phyloP scores from a whole-genome alignment of 139 green algal genomes.

The Diplosphaera chodatii region DNA sequence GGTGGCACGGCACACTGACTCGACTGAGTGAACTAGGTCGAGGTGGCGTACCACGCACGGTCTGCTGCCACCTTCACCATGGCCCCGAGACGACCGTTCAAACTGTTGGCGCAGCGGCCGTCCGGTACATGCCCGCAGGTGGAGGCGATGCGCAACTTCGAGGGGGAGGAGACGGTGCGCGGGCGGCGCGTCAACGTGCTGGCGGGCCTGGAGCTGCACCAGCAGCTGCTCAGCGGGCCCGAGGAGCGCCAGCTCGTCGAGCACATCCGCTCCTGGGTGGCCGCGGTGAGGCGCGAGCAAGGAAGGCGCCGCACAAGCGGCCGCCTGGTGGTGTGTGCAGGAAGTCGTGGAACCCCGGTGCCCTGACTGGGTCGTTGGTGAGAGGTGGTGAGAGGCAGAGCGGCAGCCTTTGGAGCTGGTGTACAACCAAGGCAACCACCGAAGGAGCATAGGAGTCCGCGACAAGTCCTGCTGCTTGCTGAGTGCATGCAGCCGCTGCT shows the following conservation, averaged over 20 bases:
- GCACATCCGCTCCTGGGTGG: conserved; percentile 25
- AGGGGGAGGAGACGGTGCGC: background rate
- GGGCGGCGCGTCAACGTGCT: conserved; percentile 22
- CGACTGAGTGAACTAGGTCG: no score
- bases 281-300: conserved; percentile 4
- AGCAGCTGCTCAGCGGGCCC: conserved; percentile 19
- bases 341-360: background rate
- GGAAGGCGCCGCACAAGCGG: background rate
- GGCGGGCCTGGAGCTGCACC: conserved; percentile 45
- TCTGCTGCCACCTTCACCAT: no score
- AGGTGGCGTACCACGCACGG: no score
- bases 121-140: background rate
- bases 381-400: no score
- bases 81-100: no score
- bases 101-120: no score
- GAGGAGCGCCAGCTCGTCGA: conserved; percentile 38
- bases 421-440: no score
- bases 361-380: no score
- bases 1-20: no score
- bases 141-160: conserved; percentile 1
- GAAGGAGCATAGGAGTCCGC: no score
- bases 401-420: no score
- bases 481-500: background rate
- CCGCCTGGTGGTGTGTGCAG: background rate
- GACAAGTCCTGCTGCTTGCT: no score